phyloP scores from a whole-genome alignment of 2,329 filamentous ascomycete genomes.

The Phyllosticta citribraziliensis region DNA sequence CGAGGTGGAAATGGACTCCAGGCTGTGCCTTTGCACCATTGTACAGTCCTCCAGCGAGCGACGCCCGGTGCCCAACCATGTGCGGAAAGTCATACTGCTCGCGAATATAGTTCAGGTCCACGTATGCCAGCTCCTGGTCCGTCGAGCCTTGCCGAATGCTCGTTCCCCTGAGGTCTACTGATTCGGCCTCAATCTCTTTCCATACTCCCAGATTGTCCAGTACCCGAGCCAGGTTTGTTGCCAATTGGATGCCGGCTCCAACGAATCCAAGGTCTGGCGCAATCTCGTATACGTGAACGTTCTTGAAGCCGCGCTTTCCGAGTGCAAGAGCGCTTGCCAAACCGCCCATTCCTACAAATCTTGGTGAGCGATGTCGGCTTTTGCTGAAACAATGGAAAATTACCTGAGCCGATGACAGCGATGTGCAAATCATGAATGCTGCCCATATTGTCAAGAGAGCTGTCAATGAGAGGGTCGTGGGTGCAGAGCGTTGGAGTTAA shows the following conservation, averaged over 20 bases:
- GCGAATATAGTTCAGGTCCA: constrained; percentile 58
- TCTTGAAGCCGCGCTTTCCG: constrained; percentile 64
- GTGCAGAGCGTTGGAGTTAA: background rate
- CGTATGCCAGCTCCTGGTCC: constrained; percentile 59
- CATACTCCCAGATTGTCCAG: constrained; percentile 65
- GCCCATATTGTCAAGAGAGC: background rate
- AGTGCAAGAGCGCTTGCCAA: constrained; percentile 62
- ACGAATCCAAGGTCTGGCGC: constrained; percentile 69
- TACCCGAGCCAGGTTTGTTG: constrained; percentile 72
- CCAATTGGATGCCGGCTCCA: constrained; percentile 75
- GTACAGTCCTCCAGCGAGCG: constrained; percentile 59
- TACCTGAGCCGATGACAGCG: constrained; percentile 9
- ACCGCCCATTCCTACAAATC: constrained; percentile 61
- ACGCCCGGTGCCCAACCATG: constrained; percentile 69
- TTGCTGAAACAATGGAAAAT: background rate
- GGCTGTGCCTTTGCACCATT: constrained; percentile 56
- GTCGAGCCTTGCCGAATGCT: constrained; percentile 64
- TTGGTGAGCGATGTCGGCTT: background rate
- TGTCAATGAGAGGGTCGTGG: background rate
- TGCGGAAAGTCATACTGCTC: constrained; percentile 64
- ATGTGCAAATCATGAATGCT: constrained; percentile 4
- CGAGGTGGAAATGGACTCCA: constrained; percentile 60
- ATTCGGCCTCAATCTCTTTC: constrained; percentile 59
- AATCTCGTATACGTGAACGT: constrained; percentile 65
- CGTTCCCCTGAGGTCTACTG: constrained; percentile 59